Evolutionary conservation across 2,329 filamentous ascomycete genomes (phyloP).

Genomic region (Phyllosticta citrichinensis): DNA sequence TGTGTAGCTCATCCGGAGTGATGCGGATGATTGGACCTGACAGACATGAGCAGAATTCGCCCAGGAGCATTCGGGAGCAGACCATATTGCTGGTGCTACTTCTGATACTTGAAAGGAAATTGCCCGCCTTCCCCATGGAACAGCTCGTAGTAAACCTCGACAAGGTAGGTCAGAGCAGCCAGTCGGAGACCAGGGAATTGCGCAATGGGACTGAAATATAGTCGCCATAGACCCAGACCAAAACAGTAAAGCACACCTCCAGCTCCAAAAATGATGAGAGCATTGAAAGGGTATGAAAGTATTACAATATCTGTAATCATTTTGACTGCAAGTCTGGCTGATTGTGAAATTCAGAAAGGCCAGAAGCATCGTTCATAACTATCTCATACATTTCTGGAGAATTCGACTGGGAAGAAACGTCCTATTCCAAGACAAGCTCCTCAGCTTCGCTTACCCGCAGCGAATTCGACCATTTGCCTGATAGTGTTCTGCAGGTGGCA

Average conservation of each 20-base stretch:
- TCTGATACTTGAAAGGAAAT: slow-evolving; percentile 7
- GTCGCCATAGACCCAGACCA: slow-evolving; percentile 15
- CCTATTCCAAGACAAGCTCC: too few species aligned
- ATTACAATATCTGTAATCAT: too few species aligned
- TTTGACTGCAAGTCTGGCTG: too few species aligned
- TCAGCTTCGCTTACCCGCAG: too few species aligned
- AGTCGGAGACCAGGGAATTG: slow-evolving; percentile 23
- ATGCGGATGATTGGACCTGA: slow-evolving; percentile 10
- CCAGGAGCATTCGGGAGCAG: neutral
- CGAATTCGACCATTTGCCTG: too few species aligned
- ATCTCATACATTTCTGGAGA: too few species aligned
- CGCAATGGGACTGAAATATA: slow-evolving; percentile 22
- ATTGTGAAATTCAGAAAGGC: too few species aligned
- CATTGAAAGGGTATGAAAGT: too few species aligned
- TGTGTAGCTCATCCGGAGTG: slow-evolving; percentile 11
- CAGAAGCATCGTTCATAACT: too few species aligned
- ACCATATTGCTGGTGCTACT: slow-evolving; percentile 12
- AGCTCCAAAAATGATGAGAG: too few species aligned
- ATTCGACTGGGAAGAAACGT: too few species aligned
- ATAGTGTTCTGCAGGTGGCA: too few species aligned
- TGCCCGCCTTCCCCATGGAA: slow-evolving; percentile 9
- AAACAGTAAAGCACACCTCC: neutral
- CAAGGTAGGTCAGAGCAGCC: slow-evolving; percentile 13
- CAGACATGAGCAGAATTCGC: neutral
- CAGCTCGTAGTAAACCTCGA: slow-evolving; percentile 18